Percentiles rank a stretch among this genome's conserved stretches.
These are phyloP conservation scores for Aeschynomene evenia DNA, from an alignment of 306 rosid genomes.

Conservation along the genomic window DNA sequence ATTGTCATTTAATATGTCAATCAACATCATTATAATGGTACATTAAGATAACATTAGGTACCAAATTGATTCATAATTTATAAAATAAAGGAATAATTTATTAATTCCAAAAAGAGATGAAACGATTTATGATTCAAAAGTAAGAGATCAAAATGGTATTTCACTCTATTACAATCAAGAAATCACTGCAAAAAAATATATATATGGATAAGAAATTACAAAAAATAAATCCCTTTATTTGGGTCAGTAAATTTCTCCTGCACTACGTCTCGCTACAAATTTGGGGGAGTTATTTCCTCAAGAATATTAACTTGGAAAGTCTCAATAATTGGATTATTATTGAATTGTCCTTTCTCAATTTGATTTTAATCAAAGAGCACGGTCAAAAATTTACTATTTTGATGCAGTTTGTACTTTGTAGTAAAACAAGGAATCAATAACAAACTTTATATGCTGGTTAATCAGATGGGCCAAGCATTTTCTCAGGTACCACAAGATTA, in stretches of 20 bases:
- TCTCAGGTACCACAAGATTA: slow-evolving; percentile 90
- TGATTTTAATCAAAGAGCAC: slow-evolving; percentile 17
- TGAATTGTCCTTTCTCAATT: slow-evolving; percentile 28
- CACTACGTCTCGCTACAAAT: slow-evolving; percentile 26
- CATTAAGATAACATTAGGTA: no score
- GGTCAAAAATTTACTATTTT: slow-evolving; percentile 29
- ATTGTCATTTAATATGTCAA: no score
- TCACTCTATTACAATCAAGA: not conserved
- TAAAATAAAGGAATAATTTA: no score
- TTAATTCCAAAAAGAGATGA: no score
- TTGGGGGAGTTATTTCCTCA: slow-evolving; percentile 43
- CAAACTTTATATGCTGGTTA: slow-evolving; percentile 33
- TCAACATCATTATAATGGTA: no score
- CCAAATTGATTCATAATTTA: no score
- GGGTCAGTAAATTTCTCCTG: slow-evolving; percentile 5
- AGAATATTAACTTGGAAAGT: slow-evolving; percentile 36
- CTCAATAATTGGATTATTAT: slow-evolving; percentile 33
- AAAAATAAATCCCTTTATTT: slow-evolving; percentile 32
- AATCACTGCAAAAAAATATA: not conserved
- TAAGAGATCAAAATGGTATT: no score
- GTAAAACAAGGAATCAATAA: not conserved
- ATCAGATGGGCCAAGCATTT: slow-evolving; percentile 94
- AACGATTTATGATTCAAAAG: no score
- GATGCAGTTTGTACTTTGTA: slow-evolving; percentile 20
- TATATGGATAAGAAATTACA: not conserved